phyloP scores from a whole-genome alignment of 2,329 filamentous ascomycete genomes.

The Exserohilum turcica region DNA sequence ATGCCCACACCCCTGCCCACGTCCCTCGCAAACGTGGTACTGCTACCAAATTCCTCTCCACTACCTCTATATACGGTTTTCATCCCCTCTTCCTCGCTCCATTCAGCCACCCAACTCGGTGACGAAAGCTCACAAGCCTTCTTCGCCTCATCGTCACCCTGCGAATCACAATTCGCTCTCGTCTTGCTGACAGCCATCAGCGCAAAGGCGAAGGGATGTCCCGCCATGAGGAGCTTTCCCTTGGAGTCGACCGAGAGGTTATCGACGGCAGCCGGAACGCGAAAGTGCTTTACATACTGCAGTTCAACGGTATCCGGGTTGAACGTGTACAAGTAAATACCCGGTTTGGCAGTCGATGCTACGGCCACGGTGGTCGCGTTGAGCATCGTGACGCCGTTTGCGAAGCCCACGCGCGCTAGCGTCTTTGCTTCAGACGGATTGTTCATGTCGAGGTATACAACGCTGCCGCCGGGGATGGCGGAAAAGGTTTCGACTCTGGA shows the following conservation, averaged over 20 bases:
- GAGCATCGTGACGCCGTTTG: conserved; percentile 50
- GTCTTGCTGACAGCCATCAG: conserved; percentile 32
- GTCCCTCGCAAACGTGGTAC: conserved; percentile 48
- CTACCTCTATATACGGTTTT: conserved; percentile 42
- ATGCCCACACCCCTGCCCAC: conserved; percentile 41
- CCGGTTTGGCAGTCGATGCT: conserved; percentile 42
- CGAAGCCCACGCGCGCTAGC: conserved; percentile 46
- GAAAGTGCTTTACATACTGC: conserved; percentile 13
- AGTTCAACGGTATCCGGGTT: conserved; percentile 16
- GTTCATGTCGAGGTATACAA: conserved; percentile 44
- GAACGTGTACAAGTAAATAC: conserved; percentile 45
- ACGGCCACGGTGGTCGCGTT: conserved; percentile 48
- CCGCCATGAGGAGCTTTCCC: conserved; percentile 50
- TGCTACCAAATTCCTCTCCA: conserved; percentile 45
- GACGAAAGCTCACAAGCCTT: conserved; percentile 34
- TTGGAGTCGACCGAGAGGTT: conserved; percentile 48
- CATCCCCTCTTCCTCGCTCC: conserved; percentile 44
- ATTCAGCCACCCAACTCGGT: conserved; percentile 49
- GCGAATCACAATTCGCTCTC: conserved; percentile 24
- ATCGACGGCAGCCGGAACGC: conserved; percentile 45
- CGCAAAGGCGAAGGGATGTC: conserved; percentile 47
- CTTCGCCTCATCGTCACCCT: conserved; percentile 23
- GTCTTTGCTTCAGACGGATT: conserved; percentile 17
- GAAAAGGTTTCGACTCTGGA: conserved; percentile 49
- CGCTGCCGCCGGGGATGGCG: conserved; percentile 43